These are phyloP conservation scores for Helicostylum pulchrum DNA, from an alignment of 192 early-diverging fungal species.

Conservation along the genomic window DNA sequence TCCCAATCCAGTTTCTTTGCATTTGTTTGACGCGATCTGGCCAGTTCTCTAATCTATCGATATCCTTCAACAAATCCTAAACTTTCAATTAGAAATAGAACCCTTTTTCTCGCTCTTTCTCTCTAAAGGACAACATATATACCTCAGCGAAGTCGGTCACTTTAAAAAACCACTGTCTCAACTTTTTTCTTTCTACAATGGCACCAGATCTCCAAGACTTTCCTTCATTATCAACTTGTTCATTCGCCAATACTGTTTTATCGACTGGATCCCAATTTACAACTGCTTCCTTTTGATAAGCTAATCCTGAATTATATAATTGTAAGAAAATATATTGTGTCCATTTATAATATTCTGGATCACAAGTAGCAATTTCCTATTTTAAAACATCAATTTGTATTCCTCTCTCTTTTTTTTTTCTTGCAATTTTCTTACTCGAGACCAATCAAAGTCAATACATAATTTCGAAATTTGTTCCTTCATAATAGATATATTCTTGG, in stretches of 20 bases:
- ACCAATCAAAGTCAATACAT: slow-evolving; percentile 88
- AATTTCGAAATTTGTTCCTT: slow-evolving; percentile 74
- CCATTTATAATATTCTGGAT: slow-evolving; percentile 89
- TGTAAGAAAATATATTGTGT: slow-evolving; percentile 89
- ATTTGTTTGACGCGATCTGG: slow-evolving; percentile 84
- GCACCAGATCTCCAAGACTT: slow-evolving; percentile 91
- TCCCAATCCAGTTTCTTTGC: slow-evolving; percentile 93
- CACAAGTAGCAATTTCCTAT: slow-evolving; percentile 81
- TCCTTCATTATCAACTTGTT: slow-evolving; percentile 87
- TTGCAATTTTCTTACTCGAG: slow-evolving; percentile 46
- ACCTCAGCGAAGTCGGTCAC: slow-evolving; percentile 84
- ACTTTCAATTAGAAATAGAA: neutral
- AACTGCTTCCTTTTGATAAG: slow-evolving; percentile 83
- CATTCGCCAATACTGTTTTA: slow-evolving; percentile 92
- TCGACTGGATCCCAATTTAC: slow-evolving; percentile 99
- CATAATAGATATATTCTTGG: slow-evolving; percentile 80
- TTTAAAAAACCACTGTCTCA: slow-evolving; percentile 93
- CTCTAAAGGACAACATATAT: too few species aligned
- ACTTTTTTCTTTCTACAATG: slow-evolving; percentile 74
- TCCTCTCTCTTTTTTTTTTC: neutral
- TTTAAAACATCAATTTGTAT: neutral
- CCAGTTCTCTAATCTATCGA: slow-evolving; percentile 77
- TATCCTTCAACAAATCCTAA: slow-evolving; percentile 68
- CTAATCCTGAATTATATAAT: slow-evolving; percentile 71
- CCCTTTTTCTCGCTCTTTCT: neutral